These are phyloP conservation scores for Ophidiomyces ophidiicola DNA, from an alignment of 2,329 filamentous ascomycete species.

Conservation along the genomic window DNA sequence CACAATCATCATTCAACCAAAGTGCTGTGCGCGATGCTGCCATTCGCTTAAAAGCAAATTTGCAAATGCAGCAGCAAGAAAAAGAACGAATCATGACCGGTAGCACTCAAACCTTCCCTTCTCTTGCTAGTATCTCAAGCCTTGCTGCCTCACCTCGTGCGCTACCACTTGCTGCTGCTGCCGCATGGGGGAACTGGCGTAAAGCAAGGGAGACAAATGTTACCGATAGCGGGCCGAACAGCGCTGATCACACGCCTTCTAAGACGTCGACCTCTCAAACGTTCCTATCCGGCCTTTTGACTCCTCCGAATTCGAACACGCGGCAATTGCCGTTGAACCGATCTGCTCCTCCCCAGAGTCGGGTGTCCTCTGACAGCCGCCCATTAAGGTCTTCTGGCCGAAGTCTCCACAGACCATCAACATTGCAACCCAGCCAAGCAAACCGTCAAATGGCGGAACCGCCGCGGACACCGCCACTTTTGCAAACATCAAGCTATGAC, in stretches of 20 bases:
- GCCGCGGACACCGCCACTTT: constrained; percentile 42
- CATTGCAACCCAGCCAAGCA: constrained; percentile 21
- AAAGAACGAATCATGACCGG: constrained; percentile 70
- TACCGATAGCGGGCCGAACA: constrained; percentile 17
- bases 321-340: constrained; percentile 47
- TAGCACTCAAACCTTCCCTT: constrained; percentile 53
- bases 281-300: constrained; percentile 70
- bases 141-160: constrained; percentile 66
- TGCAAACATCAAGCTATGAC: constrained; percentile 46
- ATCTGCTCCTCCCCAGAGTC: constrained; percentile 18
- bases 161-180: constrained; percentile 72
- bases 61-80: constrained; percentile 97
- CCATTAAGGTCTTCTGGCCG: constrained; percentile 24
- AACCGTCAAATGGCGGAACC: constrained; percentile 21
- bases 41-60: constrained; percentile 81
- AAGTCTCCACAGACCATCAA: constrained; percentile 20
- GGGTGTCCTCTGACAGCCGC: constrained; percentile 25
- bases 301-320: constrained; percentile 67
- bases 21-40: constrained; percentile 76
- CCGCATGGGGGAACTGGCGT: constrained; percentile 95
- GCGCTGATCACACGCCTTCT: constrained; percentile 45
- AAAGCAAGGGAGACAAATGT: constrained; percentile 47
- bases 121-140: constrained; percentile 62
- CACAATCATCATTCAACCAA: constrained; percentile 61
- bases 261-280: constrained; percentile 45